These are phyloP conservation scores for Quercus lobata DNA, from an alignment of 331 rosid species.

Conservation along the genomic window DNA sequence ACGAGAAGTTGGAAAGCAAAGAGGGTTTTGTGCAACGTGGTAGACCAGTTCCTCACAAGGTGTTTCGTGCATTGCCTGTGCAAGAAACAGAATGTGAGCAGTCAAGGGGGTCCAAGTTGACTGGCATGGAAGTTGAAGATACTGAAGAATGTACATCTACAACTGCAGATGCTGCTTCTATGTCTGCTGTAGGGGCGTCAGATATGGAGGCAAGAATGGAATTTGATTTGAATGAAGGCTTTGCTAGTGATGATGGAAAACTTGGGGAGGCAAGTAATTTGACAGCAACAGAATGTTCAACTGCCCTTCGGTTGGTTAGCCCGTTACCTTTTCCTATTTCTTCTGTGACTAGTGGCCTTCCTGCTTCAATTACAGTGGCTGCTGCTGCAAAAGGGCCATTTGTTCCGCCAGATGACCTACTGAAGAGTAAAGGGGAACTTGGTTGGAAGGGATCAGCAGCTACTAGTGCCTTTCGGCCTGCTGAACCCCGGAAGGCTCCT, in stretches of 20 bases:
- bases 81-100: conserved; percentile 41
- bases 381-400: conserved; percentile 79
- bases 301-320: conserved; percentile 42
- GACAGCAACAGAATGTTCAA: conserved; percentile 35
- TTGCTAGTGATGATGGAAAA: conserved; percentile 61
- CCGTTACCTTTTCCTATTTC: conserved; percentile 54
- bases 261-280: conserved; percentile 46
- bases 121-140: conserved; percentile 37
- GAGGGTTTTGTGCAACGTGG: conserved; percentile 31
- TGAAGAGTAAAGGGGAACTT: conserved; percentile 64
- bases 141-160: conserved; percentile 40
- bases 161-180: conserved; percentile 32
- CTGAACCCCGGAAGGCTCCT: conserved; percentile 74
- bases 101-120: conserved; percentile 31
- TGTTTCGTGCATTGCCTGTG: conserved; percentile 22
- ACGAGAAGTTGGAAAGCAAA: conserved; percentile 32
- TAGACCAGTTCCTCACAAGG: conserved; percentile 20
- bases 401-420: conserved; percentile 58
- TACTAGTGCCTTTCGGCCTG: conserved; percentile 94
- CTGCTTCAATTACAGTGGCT: conserved; percentile 69
- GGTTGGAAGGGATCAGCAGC: conserved; percentile 97
- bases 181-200: conserved; percentile 27
- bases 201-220: conserved; percentile 52
- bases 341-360: conserved; percentile 47
- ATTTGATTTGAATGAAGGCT: conserved; percentile 90